Base-by-base conservation (phyloP, 2,329 filamentous ascomycete genomes). In the Cladophialophora chaetospira region DNA sequence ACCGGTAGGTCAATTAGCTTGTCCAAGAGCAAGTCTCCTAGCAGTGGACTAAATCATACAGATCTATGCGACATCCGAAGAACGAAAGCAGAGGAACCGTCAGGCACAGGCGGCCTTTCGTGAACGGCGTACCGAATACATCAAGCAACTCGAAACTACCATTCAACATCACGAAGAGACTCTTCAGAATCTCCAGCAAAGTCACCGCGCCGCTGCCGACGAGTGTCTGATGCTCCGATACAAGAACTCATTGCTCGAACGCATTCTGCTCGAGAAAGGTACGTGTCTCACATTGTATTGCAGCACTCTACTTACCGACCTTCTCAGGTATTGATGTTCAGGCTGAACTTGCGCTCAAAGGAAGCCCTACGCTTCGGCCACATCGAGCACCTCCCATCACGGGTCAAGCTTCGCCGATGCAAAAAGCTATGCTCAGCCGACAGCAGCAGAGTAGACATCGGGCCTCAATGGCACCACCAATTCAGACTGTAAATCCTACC, bases 1-100 rank as follows among this genome's bases (percentile, higher is more conserved):
- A 79, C 94, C 94, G 70, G 94, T 97, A 86, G 75, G 84, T 81
- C 65, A 66, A 23, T 17, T 5, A 3, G 9, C 23, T 15, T 11
- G 21, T 4, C 19, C 8, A 15, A 21, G 23, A 15, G 4, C 11
- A 13, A 13, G 15, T n/a, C n/a, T n/a, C n/a, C n/a, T n/a, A n/a
- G n/a, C n/a, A n/a, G n/a, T n/a, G n/a, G n/a, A 57, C 51, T 17
- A n/a, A 36, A 25, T 10, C 28, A 21, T 26, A 23, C 64, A 97
- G 93, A 97, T 97, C 63, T 99, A 99, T 81, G 94, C 94, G 53
- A 99, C 94, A 31, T 97, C 94, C 9, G 94, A 99, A 75, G 94
- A 99, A 76, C 87, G 94, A 69, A 97, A 99, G 79, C 94, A 97
- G 77, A 86, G 94, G 64, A 99, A 99, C 72, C 82, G 94, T 67